Evolutionary conservation across 2,329 filamentous ascomycete species (phyloP), one percentile per base, ranked within the genome.

Genomic region (Xylariales sp.): DNA sequence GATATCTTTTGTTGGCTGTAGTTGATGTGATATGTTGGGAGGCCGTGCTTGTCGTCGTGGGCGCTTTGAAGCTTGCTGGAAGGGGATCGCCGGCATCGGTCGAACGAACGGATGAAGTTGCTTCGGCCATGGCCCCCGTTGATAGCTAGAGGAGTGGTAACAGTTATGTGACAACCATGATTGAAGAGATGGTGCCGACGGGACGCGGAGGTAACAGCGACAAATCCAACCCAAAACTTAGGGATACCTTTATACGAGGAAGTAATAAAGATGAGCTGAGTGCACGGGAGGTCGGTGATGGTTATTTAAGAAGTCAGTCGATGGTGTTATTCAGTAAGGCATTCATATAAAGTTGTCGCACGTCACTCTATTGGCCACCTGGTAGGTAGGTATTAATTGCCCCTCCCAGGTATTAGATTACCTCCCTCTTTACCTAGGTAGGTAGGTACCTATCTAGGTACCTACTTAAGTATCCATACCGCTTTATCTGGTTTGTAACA

Each of bases 11-110:
- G 30, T 61, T 58, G 49, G 53, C 39, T 10, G 64, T 48, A 9
- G 61, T 54, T 28, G 62, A 61, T 9, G 73, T 64, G 64, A 70
- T 65, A 7, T 70, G 66, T 55, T 77, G 75, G 54, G 76, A 64
- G 57, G 72, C 72, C 39, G 74, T 70, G 68, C 73, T 74, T 43
- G 77, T 71, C 39, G 74, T 74, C 34, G 73, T 61, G 34, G 75
- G 68, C 52, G 71, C 68, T 49, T 74, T 75, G 55, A 74, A 62
- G 54, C 67, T 73, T 30, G 72, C 62, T 53, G 69, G 67, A 46
- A 62, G 58, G 45, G 69, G 69, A 52, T 73, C 61, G n/a, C 68
- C 69, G 60, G 69, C 54, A n/a, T 65, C 68, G 56, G 68, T 72
- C 45, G 74, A 70, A 55, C 73, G 68, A 39, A 69, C 48, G 18